Base-by-base conservation (phyloP, 768 basidiomycete genomes). In the Lactifluus rugatus region DNA sequence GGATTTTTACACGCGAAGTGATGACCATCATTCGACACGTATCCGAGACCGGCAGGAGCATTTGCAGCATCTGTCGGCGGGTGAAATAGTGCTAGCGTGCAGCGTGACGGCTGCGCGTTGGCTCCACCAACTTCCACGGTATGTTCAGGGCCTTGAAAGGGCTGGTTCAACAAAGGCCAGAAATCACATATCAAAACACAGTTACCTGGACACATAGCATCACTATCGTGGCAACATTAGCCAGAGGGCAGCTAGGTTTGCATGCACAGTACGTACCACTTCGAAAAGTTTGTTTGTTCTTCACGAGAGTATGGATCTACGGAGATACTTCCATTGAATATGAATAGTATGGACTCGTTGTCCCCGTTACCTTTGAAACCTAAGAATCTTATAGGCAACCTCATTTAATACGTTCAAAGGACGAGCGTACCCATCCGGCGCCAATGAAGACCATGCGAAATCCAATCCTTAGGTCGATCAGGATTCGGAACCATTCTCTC, bases 301-400 rank as follows among this genome's bases (percentile, higher is more conserved):
- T 82, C 80, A 17, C 73, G 73, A 25, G 81, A 75, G 58, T 84
- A 84, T 0, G 83, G 82, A 65, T 84, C 82, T 79, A 53, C 9
- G 37, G 41, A 11, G 5, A 28, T 5, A 8, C 25, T 48, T 31
- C 48, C 5, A 23, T 6, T 32, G 14, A 19, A 48, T 26, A 37
- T 11, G 36, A 16, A 16, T 34, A 34, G n/a, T n/a, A 39, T 17
- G 13, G 13, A 23, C 5, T 32, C n/a, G 37, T 34, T 41, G 26
- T 4, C 5, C 19, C n/a, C 28, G 17, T 60, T 42, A 77, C 78
- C 78, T 72, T 76, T 81, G 70, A 83, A 84, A 16, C 78, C 82
- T 82, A 52, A 25, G 23, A 5, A 8, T 17, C 0, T 16, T 1
- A 13, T 64, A 26, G 34, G 42, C 16, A 36, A 31, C 13, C 48